Conservation (phyloP, 495 filamentous ascomycete genomes). For the Penicillium cataractarum region DNA sequence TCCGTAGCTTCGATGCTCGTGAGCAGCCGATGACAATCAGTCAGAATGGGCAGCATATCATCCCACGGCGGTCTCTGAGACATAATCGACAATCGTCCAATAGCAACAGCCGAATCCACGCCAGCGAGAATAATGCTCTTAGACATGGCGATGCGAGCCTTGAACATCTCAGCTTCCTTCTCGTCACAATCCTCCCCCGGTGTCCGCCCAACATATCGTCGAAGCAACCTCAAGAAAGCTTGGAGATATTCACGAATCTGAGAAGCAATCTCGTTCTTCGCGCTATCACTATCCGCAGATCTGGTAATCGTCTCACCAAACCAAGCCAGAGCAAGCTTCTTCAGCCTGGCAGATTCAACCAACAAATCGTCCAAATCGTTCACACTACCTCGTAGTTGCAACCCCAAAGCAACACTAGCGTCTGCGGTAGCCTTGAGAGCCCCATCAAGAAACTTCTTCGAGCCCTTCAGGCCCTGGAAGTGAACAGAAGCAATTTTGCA, state of each 20-base stretch:
- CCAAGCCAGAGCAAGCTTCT: slow-evolving; percentile 61
- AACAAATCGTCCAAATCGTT: slow-evolving; percentile 72
- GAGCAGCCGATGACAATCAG: slow-evolving; percentile 45
- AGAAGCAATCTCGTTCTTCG: slow-evolving; percentile 26
- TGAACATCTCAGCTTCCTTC: slow-evolving; percentile 36
- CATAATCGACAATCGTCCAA: slow-evolving; percentile 47
- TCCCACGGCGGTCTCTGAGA: slow-evolving; percentile 46
- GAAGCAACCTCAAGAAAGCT: slow-evolving; percentile 45
- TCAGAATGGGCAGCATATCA: slow-evolving; percentile 40
- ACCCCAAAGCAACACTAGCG: slow-evolving; percentile 53
- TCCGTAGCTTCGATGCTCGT: slow-evolving; percentile 37
- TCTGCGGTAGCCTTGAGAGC: slow-evolving; percentile 35
- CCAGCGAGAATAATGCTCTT: slow-evolving; percentile 46
- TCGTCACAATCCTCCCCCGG: slow-evolving; percentile 35
- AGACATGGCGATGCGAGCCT: slow-evolving; percentile 34
- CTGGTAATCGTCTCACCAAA: slow-evolving; percentile 48
- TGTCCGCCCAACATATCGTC: slow-evolving; percentile 49
- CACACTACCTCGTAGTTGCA: slow-evolving; percentile 64
- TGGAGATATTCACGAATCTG: slow-evolving; percentile 44
- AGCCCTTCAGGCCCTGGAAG: slow-evolving; percentile 40
- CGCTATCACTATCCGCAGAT: slow-evolving; percentile 15
- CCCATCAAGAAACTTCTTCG: slow-evolving; percentile 23
- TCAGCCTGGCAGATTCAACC: slow-evolving; percentile 61
- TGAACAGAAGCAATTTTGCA: slow-evolving; percentile 49
- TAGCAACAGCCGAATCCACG: slow-evolving; percentile 44